Evolutionary conservation across 2,329 filamentous ascomycete genomes (phyloP).

Genomic region (Colletotrichum melonis): DNA sequence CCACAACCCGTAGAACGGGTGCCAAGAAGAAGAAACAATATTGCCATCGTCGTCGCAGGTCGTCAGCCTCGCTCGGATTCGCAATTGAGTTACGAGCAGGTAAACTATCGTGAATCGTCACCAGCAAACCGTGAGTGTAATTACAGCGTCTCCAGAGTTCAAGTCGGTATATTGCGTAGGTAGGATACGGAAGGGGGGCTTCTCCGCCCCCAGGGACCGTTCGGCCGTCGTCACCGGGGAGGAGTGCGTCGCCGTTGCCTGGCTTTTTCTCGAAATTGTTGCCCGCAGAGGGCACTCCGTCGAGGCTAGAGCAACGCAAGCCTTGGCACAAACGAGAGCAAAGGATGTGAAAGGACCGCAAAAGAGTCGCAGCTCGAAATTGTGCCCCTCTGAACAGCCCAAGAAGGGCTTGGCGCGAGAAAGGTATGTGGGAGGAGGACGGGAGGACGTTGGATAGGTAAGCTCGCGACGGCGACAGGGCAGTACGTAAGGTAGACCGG

Average conservation of each 20-base stretch:
- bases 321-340: neutral
- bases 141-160: neutral
- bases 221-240: constrained; percentile 18
- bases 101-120: neutral
- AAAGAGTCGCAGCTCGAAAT: neutral
- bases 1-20: constrained; percentile 9
- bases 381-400: constrained; percentile 9
- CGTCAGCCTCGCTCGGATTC: constrained; percentile 20
- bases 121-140: neutral
- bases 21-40: constrained; percentile 3
- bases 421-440: constrained; percentile 28
- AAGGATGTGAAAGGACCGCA: neutral
- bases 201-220: neutral
- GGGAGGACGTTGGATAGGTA: constrained; percentile 10
- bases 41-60: constrained; percentile 17
- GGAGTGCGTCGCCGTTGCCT: constrained; percentile 25
- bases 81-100: neutral
- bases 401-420: constrained; percentile 18
- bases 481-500: neutral
- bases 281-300: neutral
- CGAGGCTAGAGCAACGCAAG: constrained; percentile 4
- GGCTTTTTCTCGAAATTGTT: neutral
- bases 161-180: neutral
- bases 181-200: neutral
- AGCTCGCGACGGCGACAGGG: neutral